Evolutionary conservation across 768 basidiomycete species (phyloP).

Genomic region (Obba rivulosa): DNA sequence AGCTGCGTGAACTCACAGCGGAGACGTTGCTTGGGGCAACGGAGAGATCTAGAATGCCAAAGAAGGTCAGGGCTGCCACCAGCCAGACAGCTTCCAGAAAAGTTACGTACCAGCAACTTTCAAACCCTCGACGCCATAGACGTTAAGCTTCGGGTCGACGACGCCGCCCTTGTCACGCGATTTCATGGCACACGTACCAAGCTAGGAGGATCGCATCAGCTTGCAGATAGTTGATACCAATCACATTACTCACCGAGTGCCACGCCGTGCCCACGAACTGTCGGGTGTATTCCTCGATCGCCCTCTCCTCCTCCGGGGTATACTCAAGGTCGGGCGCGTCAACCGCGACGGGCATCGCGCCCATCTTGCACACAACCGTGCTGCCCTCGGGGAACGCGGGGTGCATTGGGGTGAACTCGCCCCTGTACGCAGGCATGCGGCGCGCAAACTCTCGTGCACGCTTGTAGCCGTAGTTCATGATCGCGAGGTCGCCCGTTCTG

Average conservation of each 20-base stretch:
- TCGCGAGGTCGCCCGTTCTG: slow-evolving; percentile 31
- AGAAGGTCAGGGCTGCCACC: too few species aligned
- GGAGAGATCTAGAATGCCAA: slow-evolving; percentile 31
- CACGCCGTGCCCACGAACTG: slow-evolving; percentile 23
- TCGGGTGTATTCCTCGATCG: slow-evolving; percentile 24
- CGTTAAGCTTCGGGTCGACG: slow-evolving; percentile 53
- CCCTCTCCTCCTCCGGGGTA: slow-evolving; percentile 29
- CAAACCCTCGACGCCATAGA: slow-evolving; percentile 53
- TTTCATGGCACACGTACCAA: slow-evolving; percentile 69
- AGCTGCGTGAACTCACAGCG: slow-evolving; percentile 17
- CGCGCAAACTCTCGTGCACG: slow-evolving; percentile 47
- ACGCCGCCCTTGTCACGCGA: slow-evolving; percentile 54
- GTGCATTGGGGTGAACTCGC: slow-evolving; percentile 23
- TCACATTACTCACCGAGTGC: slow-evolving; percentile 28
- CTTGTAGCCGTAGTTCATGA: slow-evolving; percentile 52
- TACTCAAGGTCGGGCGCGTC: slow-evolving; percentile 27
- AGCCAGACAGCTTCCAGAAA: not conserved
- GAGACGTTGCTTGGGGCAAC: slow-evolving; percentile 34
- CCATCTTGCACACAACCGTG: slow-evolving; percentile 14
- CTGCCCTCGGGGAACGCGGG: slow-evolving; percentile 27
- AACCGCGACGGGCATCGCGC: slow-evolving; percentile 18
- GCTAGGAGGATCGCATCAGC: slow-evolving; percentile 33
- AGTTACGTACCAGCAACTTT: slow-evolving; percentile 28
- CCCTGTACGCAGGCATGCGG: slow-evolving; percentile 41
- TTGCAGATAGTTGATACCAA: too few species aligned